Evolutionary conservation across 108 stramenopile genomes (phyloP).

Genomic region (Parietichytrium sp.): DNA sequence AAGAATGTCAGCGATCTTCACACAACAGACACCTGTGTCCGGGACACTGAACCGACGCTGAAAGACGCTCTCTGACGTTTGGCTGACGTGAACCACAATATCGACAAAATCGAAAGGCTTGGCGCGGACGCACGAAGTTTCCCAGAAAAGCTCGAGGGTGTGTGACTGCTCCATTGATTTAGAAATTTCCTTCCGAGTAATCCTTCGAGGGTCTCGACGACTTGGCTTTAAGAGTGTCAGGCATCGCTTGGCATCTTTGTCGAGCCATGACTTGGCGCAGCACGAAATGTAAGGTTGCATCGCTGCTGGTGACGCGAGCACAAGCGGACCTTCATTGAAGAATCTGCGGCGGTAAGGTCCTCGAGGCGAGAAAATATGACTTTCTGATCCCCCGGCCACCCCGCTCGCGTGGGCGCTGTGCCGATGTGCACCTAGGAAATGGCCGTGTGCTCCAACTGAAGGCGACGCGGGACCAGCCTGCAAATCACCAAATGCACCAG

Average conservation of each 20-base stretch:
- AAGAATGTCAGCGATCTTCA: too few relatives aligned
- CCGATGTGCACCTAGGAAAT: neutral
- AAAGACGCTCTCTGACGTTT: too few relatives aligned
- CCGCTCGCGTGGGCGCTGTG: neutral
- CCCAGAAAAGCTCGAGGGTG: constrained; percentile 11
- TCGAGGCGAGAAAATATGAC: neutral
- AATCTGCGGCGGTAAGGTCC: neutral
- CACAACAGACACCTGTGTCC: too few relatives aligned
- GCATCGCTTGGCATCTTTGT: neutral
- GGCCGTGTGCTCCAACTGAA: too few relatives aligned
- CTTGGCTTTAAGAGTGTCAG: neutral
- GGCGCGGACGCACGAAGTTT: neutral
- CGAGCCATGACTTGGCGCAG: neutral
- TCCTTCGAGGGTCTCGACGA: neutral
- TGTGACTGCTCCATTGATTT: neutral
- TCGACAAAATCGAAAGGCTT: too few relatives aligned
- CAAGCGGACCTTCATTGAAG: neutral
- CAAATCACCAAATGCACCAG: too few relatives aligned
- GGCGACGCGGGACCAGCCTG: too few relatives aligned
- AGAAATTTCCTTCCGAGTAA: neutral
- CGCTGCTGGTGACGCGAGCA: neutral
- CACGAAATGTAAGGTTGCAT: neutral
- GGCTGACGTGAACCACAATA: too few relatives aligned
- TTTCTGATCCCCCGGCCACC: neutral
- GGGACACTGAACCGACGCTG: too few relatives aligned